phyloP scores from a whole-genome alignment of 225 moss, liverwort and hornwort genomes.

The Pseudoscleropodium purum region DNA sequence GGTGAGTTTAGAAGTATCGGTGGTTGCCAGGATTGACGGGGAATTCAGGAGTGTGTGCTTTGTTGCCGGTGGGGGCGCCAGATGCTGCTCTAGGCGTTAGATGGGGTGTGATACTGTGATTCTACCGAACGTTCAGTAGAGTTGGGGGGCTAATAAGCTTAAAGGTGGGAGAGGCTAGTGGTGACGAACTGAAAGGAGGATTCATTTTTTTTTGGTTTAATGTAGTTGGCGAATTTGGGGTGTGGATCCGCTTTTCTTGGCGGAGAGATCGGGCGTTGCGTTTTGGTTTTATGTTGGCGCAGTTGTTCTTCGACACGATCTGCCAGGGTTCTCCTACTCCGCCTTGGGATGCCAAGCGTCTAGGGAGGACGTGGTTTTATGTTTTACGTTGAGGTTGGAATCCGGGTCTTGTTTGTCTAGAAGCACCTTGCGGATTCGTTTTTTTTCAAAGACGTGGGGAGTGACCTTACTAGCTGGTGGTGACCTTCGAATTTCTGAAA shows the following conservation, averaged over 20 bases:
- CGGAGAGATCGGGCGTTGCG: constrained; percentile 11
- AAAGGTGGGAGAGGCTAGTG: background rate
- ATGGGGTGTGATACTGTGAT: background rate
- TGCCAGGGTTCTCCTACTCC: background rate
- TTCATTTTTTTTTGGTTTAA: background rate
- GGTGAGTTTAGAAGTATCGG: background rate
- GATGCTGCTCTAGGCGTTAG: background rate
- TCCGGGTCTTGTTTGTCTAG: background rate
- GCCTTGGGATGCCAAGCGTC: background rate
- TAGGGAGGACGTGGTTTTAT: background rate
- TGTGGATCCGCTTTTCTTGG: constrained; percentile 40
- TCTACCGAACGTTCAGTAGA: background rate
- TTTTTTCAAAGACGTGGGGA: background rate
- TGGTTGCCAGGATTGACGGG: background rate
- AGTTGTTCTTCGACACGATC: background rate
- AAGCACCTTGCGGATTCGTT: background rate
- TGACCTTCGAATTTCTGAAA: background rate
- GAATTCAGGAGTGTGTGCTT: background rate
- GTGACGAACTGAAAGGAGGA: background rate
- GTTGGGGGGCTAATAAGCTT: no score
- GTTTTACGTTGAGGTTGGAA: background rate
- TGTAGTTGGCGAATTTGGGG: constrained; percentile 3
- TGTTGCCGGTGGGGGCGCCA: background rate
- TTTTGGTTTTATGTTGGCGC: background rate
- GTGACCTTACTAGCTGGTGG: background rate